Evolutionary conservation across 305 asterid species (phyloP).

Genomic region (Fraxinus velutina): DNA sequence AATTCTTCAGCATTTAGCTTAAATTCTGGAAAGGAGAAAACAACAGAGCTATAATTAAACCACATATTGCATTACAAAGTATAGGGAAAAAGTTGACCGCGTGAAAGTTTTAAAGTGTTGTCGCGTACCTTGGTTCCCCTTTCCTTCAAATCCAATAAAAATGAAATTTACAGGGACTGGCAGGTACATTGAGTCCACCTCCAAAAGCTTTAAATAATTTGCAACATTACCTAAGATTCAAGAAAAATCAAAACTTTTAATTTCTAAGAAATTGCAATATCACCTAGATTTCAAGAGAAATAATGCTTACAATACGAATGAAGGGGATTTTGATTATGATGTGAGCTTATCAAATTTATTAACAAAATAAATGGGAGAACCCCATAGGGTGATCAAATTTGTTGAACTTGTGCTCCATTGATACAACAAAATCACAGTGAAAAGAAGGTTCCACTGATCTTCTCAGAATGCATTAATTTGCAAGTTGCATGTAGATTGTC

Average conservation of each 20-base stretch:
- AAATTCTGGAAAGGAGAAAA: slow-evolving; percentile 51
- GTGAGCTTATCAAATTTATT: neutral
- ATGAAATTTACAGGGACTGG: slow-evolving; percentile 92
- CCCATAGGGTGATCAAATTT: neutral
- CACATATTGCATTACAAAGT: slow-evolving; percentile 17
- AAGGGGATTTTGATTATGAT: slow-evolving; percentile 12
- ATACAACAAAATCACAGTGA: neutral
- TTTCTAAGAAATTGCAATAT: neutral
- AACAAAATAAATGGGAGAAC: neutral
- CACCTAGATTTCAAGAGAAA: slow-evolving; percentile 4
- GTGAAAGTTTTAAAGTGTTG: slow-evolving; percentile 14
- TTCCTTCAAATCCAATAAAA: slow-evolving; percentile 95
- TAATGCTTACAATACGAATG: slow-evolving; percentile 2
- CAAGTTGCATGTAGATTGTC: neutral
- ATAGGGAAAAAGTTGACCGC: slow-evolving; percentile 2
- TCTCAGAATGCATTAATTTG: neutral
- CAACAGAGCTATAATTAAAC: slow-evolving; percentile 10
- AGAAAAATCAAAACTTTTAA: slow-evolving; percentile 19
- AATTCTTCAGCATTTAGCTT: slow-evolving; percentile 76
- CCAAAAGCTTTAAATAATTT: slow-evolving; percentile 81
- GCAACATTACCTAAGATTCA: slow-evolving; percentile 72
- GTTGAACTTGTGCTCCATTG: neutral
- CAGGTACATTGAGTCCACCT: slow-evolving; percentile 80
- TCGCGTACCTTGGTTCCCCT: slow-evolving; percentile 76
- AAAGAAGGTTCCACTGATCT: slow-evolving; percentile 11